These are phyloP conservation scores for Penicillium ochrochloron DNA, from an alignment of 495 filamentous ascomycete genomes.

Conservation along the genomic window DNA sequence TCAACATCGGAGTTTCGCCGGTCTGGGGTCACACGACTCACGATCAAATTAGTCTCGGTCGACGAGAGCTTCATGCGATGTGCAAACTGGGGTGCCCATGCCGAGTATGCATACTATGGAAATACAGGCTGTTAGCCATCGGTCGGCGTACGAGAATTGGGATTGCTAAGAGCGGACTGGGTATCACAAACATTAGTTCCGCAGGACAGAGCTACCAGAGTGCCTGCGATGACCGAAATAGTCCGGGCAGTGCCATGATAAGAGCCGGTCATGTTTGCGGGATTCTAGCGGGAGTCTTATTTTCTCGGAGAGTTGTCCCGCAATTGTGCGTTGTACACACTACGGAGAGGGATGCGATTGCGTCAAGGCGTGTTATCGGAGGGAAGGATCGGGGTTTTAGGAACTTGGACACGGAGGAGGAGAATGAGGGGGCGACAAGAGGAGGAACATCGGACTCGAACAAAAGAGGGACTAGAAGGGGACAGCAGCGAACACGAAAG, in stretches of 20 bases:
- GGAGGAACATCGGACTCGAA: slow-evolving; percentile 24
- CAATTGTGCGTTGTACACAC: slow-evolving; percentile 8
- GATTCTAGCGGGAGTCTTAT: neutral
- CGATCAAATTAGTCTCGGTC: slow-evolving; percentile 88
- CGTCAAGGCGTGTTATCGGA: slow-evolving; percentile 17
- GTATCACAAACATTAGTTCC: slow-evolving; percentile 79
- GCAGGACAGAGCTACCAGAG: slow-evolving; percentile 82
- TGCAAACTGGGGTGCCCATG: slow-evolving; percentile 96
- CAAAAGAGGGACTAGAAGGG: slow-evolving; percentile 10
- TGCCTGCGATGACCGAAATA: slow-evolving; percentile 83
- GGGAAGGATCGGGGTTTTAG: slow-evolving; percentile 10
- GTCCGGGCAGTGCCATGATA: slow-evolving; percentile 52
- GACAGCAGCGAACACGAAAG: slow-evolving; percentile 18
- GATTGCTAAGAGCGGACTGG: slow-evolving; percentile 3
- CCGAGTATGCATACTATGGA: slow-evolving; percentile 91
- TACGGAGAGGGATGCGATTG: slow-evolving; percentile 10
- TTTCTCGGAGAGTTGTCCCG: neutral
- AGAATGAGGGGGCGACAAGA: slow-evolving; percentile 13
- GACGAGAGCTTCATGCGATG: slow-evolving; percentile 82
- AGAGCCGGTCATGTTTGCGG: slow-evolving; percentile 34
- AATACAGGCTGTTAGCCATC: slow-evolving; percentile 14
- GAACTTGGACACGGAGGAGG: slow-evolving; percentile 9
- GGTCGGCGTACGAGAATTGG: neutral
- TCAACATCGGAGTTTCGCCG: slow-evolving; percentile 20
- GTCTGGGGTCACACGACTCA: slow-evolving; percentile 43